Base-by-base conservation (phyloP, 1,284 basidiomycete genomes). In the Porodaedalea pini region DNA sequence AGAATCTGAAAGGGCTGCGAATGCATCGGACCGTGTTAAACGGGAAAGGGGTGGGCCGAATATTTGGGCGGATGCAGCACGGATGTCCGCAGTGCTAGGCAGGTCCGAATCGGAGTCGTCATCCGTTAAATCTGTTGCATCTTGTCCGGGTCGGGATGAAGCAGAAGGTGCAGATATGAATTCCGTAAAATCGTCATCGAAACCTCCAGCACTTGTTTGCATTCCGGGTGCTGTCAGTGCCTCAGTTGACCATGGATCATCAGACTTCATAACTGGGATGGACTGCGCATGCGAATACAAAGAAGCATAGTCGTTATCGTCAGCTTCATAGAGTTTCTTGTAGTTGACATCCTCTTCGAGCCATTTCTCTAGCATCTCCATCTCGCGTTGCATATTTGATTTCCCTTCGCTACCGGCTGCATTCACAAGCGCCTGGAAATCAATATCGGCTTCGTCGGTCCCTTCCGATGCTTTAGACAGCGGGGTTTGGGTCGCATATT, bases 161-260 rank as follows among this genome's bases (percentile, higher is more conserved):
- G 58, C 59, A 29, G 70, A 66, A 40, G 82, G 78, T 17, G 80
- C 85, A 19, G 83, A 82, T 15, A 89, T 77, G 62, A 88, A 89
- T 29, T 81, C 82, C 1, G 83, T 78, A 67, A 91, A 91, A 67
- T 91, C 86, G 64, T 91, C 89, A 55, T 91, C 89, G 64, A 91
- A 91, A 4, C 79, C 78, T 61, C 68, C 65, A 19, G 10, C 31
- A 21, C 34, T 47, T 23, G 25, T 31, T 3, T 19, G 11, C 4
- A 23, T 21, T 17, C 44, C 21, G 5, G 25, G 45, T 31, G 45
- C 17, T 15, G 45, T 47, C 13, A 13, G 13, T 17, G 2, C 40
- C n/a, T 32, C 57, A 6, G 58, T 53, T 10, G 54, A 40, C 58
- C 58, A 60, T 4, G 58, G 54, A 44, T 60, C 58, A 19, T 48